Conservation (phyloP, 306 rosid genomes). For the Begonia peltatifolia region DNA sequence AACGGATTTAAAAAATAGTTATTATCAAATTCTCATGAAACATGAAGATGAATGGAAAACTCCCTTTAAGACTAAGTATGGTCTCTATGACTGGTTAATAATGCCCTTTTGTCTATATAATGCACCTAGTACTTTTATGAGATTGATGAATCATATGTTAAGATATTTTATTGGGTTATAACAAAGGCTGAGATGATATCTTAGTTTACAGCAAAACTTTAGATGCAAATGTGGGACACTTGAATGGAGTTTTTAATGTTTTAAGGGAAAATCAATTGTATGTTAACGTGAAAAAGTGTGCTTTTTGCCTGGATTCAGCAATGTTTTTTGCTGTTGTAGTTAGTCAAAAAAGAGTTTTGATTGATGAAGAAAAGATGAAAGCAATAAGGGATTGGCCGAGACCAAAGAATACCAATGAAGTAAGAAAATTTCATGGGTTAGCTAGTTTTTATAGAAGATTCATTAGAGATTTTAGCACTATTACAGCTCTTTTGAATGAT, state of each 20-base stretch:
- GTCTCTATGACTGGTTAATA: not conserved
- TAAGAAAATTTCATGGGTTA: not conserved
- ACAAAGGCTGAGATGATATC: not conserved
- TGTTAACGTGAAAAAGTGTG: not conserved
- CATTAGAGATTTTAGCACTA: not conserved
- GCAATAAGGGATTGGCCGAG: not conserved
- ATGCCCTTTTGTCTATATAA: not conserved
- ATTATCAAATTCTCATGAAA: not conserved
- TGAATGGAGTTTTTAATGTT: not conserved
- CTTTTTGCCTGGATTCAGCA: not conserved
- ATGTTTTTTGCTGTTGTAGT: not conserved
- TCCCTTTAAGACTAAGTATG: not conserved
- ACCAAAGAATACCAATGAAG: not conserved
- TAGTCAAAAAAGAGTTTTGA: no score
- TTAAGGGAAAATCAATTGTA: not conserved
- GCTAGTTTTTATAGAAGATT: not conserved
- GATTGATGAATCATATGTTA: no score
- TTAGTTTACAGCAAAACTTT: not conserved
- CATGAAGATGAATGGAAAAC: not conserved
- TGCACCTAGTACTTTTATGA: not conserved
- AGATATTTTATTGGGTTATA: not conserved
- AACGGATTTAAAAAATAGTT: not conserved
- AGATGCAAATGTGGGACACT: not conserved
- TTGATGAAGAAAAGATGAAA: not conserved
- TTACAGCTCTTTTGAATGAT: not conserved